Evolutionary conservation across 306 rosid species (phyloP).

Genomic region (Glycine soja): DNA sequence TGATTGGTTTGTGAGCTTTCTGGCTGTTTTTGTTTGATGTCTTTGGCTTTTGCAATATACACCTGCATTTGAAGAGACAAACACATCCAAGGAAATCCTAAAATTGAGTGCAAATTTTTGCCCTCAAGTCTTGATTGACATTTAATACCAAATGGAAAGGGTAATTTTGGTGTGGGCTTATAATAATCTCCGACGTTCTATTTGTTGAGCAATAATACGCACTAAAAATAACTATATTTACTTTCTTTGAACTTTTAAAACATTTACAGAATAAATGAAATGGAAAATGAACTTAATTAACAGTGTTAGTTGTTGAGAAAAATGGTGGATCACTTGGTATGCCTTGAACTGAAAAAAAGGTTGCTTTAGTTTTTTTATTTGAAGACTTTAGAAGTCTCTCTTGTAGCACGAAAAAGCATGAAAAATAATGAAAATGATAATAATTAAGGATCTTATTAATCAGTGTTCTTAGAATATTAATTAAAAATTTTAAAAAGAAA

Average conservation of each 20-base stretch:
- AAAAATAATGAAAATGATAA: too few relatives aligned
- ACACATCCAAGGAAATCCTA: conserved; percentile 4
- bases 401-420: too few relatives aligned
- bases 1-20: conserved; percentile 42
- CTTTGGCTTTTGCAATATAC: conserved; percentile 35
- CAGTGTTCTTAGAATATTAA: too few relatives aligned
- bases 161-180: neutral
- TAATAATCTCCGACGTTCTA: neutral
- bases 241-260: neutral
- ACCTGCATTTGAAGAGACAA: conserved; percentile 10
- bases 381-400: too few relatives aligned
- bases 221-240: neutral
- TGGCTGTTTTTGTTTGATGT: conserved; percentile 28
- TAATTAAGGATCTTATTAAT: too few relatives aligned
- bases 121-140: neutral
- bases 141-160: neutral
- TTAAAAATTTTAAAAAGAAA: too few relatives aligned
- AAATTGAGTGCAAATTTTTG: neutral
- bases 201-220: too few relatives aligned
- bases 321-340: too few relatives aligned
- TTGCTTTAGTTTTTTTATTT: too few relatives aligned
- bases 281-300: neutral
- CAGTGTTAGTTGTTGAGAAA: too few relatives aligned
- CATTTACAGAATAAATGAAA: neutral
- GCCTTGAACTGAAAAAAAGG: too few relatives aligned